These are phyloP conservation scores for Adiantum capillusveneris DNA, from an alignment of 75 land plant genomes.

Conservation along the genomic window DNA sequence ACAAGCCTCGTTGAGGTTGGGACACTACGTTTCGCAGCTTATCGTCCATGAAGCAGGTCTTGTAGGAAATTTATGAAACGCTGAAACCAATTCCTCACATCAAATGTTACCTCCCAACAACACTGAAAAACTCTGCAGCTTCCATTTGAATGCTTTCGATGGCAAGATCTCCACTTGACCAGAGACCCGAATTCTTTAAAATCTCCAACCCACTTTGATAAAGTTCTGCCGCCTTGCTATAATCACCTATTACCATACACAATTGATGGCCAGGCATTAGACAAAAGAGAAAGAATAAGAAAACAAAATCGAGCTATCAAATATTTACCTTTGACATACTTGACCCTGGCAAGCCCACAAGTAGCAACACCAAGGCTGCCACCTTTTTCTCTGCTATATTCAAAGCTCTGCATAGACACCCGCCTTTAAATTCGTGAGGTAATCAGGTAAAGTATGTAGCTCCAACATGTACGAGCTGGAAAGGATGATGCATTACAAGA, in stretches of 20 bases:
- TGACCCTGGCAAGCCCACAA: slow-evolving; percentile 65
- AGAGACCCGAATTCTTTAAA: slow-evolving; percentile 36
- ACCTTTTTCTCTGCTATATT: slow-evolving; percentile 52
- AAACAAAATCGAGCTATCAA: too few species aligned
- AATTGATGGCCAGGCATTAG: too few species aligned
- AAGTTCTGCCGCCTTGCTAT: slow-evolving; percentile 53
- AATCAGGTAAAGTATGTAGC: too few species aligned
- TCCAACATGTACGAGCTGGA: too few species aligned
- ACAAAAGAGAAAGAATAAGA: too few species aligned
- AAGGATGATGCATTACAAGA: too few species aligned
- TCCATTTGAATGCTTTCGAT: slow-evolving; percentile 70
- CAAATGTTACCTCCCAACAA: slow-evolving; percentile 58
- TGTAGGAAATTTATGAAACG: too few species aligned
- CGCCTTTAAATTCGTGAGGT: too few species aligned
- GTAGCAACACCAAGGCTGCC: slow-evolving; percentile 66
- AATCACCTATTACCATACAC: slow-evolving; percentile 42
- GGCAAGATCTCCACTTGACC: slow-evolving; percentile 42
- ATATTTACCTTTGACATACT: slow-evolving; percentile 52
- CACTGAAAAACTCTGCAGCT: slow-evolving; percentile 70
- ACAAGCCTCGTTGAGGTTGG: too few species aligned
- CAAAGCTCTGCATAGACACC: slow-evolving; percentile 48
- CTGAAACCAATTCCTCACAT: too few species aligned
- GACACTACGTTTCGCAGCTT: too few species aligned
- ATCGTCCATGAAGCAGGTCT: too few species aligned
- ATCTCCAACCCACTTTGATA: slow-evolving; percentile 59